Percentiles rank a stretch among this genome's conserved stretches.
phyloP scores from a whole-genome alignment of 495 filamentous ascomycete genomes.

The Penicillium coprophilum region DNA sequence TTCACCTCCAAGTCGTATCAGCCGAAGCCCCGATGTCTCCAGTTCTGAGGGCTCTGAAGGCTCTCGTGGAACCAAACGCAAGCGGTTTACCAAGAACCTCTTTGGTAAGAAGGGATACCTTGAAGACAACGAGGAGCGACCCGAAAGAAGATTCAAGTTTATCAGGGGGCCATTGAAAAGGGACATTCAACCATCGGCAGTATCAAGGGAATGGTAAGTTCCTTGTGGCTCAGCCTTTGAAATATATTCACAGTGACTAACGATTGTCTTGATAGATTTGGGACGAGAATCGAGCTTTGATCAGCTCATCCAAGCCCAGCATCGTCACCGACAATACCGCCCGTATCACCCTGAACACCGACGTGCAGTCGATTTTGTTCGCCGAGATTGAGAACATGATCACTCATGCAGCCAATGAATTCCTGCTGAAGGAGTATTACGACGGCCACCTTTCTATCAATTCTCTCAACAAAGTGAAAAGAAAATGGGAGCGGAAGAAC shows the following conservation, averaged over 20 bases:
- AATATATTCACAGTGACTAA: not conserved
- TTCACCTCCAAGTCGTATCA: not conserved
- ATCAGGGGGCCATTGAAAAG: not conserved
- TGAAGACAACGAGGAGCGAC: constrained; percentile 5
- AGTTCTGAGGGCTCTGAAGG: not conserved
- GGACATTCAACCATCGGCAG: not conserved
- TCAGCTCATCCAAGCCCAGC: not conserved
- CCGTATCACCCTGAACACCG: constrained; percentile 45
- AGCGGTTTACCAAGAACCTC: constrained; percentile 42
- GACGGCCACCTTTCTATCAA: constrained; percentile 47
- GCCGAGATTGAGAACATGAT: constrained; percentile 57
- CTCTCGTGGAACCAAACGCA: not conserved
- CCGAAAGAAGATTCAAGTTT: not conserved
- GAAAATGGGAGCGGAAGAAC: constrained; percentile 51
- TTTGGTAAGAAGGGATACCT: constrained; percentile 49
- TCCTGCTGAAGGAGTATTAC: constrained; percentile 46
- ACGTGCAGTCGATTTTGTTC: constrained; percentile 52
- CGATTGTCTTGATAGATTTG: not conserved
- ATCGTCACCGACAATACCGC: constrained; percentile 28
- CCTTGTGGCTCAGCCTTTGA: not conserved
- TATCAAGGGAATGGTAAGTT: not conserved
- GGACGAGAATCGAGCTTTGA: not conserved
- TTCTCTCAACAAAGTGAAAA: constrained; percentile 47
- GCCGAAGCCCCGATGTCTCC: not conserved
- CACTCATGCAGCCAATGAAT: constrained; percentile 50